Percentiles rank a stretch among this genome's conserved stretches.
Conservation (phyloP, 257 asterid genomes). For the Salvia hispanica region DNA sequence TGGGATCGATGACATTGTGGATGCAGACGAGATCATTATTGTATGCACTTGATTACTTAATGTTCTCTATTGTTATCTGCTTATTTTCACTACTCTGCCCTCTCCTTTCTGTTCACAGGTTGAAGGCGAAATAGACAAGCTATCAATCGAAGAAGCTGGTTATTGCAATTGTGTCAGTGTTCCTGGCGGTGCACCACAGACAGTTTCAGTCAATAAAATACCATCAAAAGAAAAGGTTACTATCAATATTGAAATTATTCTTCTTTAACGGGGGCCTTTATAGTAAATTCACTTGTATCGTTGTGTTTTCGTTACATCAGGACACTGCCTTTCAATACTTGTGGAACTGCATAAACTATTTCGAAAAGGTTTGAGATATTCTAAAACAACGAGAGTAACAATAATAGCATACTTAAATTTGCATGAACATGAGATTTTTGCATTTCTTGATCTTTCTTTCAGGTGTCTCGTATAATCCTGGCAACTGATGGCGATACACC, state of each 20-base stretch:
- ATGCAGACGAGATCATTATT: slow-evolving; percentile 68
- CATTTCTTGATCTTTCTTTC: slow-evolving; percentile 2
- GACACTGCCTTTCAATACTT: slow-evolving; percentile 63
- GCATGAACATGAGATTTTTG: not conserved
- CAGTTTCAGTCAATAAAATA: slow-evolving; percentile 55
- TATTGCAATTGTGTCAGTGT: slow-evolving; percentile 72
- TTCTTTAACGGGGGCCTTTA: not conserved
- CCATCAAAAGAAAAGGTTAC: slow-evolving; percentile 62
- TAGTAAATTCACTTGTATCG: too few species aligned
- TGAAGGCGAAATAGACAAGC: slow-evolving; percentile 87
- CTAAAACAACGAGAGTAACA: too few species aligned
- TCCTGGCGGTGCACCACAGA: slow-evolving; percentile 80
- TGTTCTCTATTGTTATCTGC: slow-evolving; percentile 19
- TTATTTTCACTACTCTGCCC: slow-evolving; percentile 12
- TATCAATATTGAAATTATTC: too few species aligned
- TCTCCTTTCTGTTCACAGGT: slow-evolving; percentile 50
- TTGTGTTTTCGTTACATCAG: slow-evolving; percentile 38
- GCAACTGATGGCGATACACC: slow-evolving; percentile 78
- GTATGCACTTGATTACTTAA: slow-evolving; percentile 38
- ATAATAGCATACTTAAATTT: not conserved
- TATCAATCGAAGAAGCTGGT: slow-evolving; percentile 85
- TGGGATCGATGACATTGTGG: slow-evolving; percentile 72
- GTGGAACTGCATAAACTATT: slow-evolving; percentile 69
- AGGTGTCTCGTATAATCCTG: slow-evolving; percentile 69
- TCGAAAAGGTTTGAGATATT: slow-evolving; percentile 53